phyloP scores from a whole-genome alignment of 495 filamentous ascomycete genomes.

The Tuber indicum region DNA sequence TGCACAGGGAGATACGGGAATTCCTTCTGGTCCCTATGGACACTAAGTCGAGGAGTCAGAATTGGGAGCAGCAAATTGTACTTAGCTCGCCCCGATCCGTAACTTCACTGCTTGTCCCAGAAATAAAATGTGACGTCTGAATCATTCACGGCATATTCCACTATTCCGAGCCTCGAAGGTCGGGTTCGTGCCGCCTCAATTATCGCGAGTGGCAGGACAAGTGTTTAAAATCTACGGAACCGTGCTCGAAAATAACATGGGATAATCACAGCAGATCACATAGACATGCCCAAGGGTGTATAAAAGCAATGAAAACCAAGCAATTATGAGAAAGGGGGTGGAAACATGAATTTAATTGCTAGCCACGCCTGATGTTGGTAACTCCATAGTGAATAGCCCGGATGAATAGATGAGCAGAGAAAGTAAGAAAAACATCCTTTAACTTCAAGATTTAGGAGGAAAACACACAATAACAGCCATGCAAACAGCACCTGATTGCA shows the following conservation, averaged over 20 bases:
- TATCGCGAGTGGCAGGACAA: not conserved
- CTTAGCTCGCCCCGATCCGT: slow-evolving; percentile 10
- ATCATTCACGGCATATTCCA: not conserved
- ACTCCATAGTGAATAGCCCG: not conserved
- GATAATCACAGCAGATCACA: not conserved
- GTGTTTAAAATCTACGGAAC: not conserved
- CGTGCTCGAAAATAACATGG: not conserved
- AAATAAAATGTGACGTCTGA: not conserved
- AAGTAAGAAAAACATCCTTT: not conserved
- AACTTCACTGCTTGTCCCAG: not conserved
- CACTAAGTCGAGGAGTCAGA: slow-evolving; percentile 21
- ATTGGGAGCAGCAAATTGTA: slow-evolving; percentile 20
- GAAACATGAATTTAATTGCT: not conserved
- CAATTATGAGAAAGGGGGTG: not conserved
- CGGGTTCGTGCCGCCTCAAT: not conserved
- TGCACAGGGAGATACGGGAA: slow-evolving; percentile 4
- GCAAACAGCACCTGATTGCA: not conserved
- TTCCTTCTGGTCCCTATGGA: slow-evolving; percentile 23
- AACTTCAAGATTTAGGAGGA: not conserved
- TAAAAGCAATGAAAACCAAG: not conserved
- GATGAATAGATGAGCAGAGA: not conserved
- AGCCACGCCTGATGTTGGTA: not conserved
- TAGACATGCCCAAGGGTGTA: not conserved
- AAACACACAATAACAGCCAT: not conserved
- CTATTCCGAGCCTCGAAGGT: not conserved